phyloP scores from a whole-genome alignment of 2,329 filamentous ascomycete genomes.

The Arthroderma sp. region DNA sequence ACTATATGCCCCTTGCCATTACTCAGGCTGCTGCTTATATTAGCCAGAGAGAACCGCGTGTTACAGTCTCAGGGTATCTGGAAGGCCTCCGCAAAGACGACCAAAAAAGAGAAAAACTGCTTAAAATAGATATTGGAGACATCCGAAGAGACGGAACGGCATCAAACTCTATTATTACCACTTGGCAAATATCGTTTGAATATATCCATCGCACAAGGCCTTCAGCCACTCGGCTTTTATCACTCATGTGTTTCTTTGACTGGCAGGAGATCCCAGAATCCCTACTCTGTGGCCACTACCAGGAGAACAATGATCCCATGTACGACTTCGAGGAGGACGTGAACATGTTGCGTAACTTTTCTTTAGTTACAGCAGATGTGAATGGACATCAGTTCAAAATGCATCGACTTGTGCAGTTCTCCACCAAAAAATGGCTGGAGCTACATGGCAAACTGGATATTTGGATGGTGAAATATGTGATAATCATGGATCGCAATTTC shows the following conservation, averaged over 20 bases:
- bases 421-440: conserved; percentile 17
- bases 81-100: conserved; percentile 13
- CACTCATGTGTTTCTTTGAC: conserved; percentile 20
- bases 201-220: conserved; percentile 14
- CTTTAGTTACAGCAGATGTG: conserved; percentile 10
- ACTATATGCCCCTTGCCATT: conserved; percentile 20
- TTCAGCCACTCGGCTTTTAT: conserved; percentile 16
- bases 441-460: conserved; percentile 12
- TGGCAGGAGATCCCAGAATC: conserved; percentile 16
- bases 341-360: conserved; percentile 11
- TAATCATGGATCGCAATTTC: conserved; percentile 12
- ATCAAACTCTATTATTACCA: conserved; percentile 21
- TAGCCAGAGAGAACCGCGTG: conserved; percentile 7
- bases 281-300: conserved; percentile 9
- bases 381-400: conserved; percentile 13
- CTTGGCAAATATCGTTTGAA: conserved; percentile 23
- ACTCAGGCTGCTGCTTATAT: conserved; percentile 19
- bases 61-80: conserved; percentile 12
- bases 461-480: conserved; percentile 17
- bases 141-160: conserved; percentile 14
- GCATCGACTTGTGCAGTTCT: conserved; percentile 18
- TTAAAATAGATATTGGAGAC: conserved; percentile 11
- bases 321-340: conserved; percentile 15
- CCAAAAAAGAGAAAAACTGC: conserved; percentile 14
- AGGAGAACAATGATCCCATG: conserved; percentile 8